These are phyloP conservation scores for Globisporangium rhizosaccharum DNA, from an alignment of 352 stramenopile genomes.

Conservation along the genomic window DNA sequence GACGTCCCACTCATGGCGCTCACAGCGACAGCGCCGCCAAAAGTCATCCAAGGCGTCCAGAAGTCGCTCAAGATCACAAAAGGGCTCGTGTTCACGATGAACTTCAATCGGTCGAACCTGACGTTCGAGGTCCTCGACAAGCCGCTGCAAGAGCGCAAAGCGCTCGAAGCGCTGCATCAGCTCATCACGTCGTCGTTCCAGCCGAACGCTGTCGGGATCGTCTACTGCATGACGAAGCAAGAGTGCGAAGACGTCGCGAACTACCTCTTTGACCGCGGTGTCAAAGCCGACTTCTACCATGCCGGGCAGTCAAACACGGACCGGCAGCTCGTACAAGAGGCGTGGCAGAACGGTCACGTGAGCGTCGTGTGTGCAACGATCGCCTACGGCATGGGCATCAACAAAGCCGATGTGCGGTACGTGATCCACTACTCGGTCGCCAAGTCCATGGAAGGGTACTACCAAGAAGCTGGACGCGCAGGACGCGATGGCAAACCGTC, in stretches of 20 bases:
- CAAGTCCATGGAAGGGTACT: constrained; percentile 97
- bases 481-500: constrained; percentile 93
- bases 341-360: constrained; percentile 66
- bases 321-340: constrained; percentile 73
- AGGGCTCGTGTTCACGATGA: constrained; percentile 86
- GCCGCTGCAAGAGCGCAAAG: constrained; percentile 34
- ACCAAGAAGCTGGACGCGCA: constrained; percentile 95
- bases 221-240: constrained; percentile 94
- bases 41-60: constrained; percentile 80
- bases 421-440: constrained; percentile 91
- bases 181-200: constrained; percentile 51
- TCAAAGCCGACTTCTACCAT: constrained; percentile 92
- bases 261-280: constrained; percentile 81
- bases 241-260: constrained; percentile 91
- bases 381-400: constrained; percentile 95
- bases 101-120: constrained; percentile 92
- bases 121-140: constrained; percentile 87
- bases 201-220: constrained; percentile 72
- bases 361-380: constrained; percentile 94
- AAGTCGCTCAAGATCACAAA: constrained; percentile 71
- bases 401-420: constrained; percentile 92
- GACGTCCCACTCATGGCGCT: constrained; percentile 91
- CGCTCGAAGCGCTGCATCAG: constrained; percentile 44
- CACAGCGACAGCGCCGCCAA: constrained; percentile 85
- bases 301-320: constrained; percentile 75